phyloP scores from a whole-genome alignment of 2,329 filamentous ascomycete species.

The Ophiosphaerella narmari region DNA sequence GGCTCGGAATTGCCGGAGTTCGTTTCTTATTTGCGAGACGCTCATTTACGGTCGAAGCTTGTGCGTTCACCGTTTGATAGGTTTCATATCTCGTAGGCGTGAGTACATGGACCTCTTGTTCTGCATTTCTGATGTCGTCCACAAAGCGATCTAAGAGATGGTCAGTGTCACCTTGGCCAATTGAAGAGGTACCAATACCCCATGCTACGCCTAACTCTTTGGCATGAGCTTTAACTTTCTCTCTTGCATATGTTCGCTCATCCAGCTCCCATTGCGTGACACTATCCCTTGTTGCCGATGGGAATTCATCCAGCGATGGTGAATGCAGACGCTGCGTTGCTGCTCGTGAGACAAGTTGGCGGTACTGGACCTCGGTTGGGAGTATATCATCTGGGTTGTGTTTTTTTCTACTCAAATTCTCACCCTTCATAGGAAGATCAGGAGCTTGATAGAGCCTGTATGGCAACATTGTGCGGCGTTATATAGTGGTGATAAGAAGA shows the following conservation, averaged over 20 bases:
- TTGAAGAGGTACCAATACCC: not conserved
- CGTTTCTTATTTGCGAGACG: too few species aligned
- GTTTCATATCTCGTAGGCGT: slow-evolving; percentile 7
- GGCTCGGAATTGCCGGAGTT: too few species aligned
- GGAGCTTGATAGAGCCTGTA: not conserved
- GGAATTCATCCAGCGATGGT: not conserved
- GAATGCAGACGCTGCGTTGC: slow-evolving; percentile 22
- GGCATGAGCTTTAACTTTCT: not conserved
- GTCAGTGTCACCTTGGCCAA: not conserved
- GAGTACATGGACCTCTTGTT: slow-evolving; percentile 6
- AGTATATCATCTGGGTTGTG: not conserved
- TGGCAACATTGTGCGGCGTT: too few species aligned
- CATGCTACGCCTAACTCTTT: not conserved
- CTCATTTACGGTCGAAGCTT: too few species aligned
- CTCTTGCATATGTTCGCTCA: not conserved
- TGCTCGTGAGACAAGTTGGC: slow-evolving; percentile 22
- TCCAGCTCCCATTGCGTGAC: slow-evolving; percentile 1
- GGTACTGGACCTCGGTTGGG: slow-evolving; percentile 7
- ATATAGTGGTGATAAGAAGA: too few species aligned
- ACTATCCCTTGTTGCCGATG: not conserved
- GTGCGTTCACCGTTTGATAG: too few species aligned
- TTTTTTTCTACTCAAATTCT: not conserved
- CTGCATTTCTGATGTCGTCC: not conserved
- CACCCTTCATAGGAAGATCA: not conserved
- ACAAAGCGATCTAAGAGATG: not conserved